Evolutionary conservation across 352 stramenopile genomes (phyloP), one percentile per base, ranked within the genome.

Genomic region (Phytopythium kandeliae): DNA sequence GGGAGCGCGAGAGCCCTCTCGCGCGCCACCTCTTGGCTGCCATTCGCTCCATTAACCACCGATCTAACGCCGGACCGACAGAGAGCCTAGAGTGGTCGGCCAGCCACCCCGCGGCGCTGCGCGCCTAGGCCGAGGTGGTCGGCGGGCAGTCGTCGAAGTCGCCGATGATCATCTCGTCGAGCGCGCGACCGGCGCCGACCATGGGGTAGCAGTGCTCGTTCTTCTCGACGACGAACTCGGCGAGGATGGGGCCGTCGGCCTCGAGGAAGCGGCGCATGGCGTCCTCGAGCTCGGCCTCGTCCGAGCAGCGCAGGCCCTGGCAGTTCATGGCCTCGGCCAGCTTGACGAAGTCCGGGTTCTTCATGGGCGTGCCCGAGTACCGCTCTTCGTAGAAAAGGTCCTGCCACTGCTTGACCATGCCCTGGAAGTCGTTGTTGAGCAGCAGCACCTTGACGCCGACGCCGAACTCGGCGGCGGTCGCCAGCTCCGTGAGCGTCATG

Each of bases 361-460:
- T 91, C 87, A 96, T 95, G 49, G 75, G 62, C 19, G 87, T 96
- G 25, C 69, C 71, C 49, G 88, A 95, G 69, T 97, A 97, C 34
- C 93, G 87, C 66, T 97, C 81, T 41, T 98, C 86, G 71, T 98
- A 97, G 65, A 98, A 98, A 54, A 98, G 76, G 55, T 96, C 86
- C 69, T 98, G 93, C 95, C 95, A 98, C 68, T 98, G 95, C 78
- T 98, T 97, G 49, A 98, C 95, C 95, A 98, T 98, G 64, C 96
- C 96, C 77, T 98, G 95, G 61, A 92, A 95, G 63, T 98, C 82
- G 66, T 98, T 98, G 66, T 98, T 97, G 26, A 98, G 71, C 57
- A 98, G 77, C 47, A 98, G 67, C 51, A 98, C 86, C 69, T 98
- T 98, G 21, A 98, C 86, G 25, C 83, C 84, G 31, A 98, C 92